Evolutionary conservation across 805 yeast species (phyloP).

Genomic region (Teunomyces lycoperdinae): DNA sequence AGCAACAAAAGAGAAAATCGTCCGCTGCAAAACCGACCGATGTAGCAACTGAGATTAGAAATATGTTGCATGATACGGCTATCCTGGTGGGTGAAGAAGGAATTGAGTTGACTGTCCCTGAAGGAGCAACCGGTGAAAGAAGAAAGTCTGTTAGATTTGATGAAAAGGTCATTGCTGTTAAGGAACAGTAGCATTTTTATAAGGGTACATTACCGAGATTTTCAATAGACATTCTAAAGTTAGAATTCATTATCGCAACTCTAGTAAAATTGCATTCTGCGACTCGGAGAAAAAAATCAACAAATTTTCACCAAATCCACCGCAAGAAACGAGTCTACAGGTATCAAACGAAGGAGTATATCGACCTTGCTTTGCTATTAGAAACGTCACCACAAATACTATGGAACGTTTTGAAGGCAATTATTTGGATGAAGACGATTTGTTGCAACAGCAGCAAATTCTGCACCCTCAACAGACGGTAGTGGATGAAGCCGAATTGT

Average conservation of each 20-base stretch:
- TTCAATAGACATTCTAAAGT: not conserved
- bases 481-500: conserved; percentile 27
- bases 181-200: conserved; percentile 19
- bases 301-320: conserved; percentile 2
- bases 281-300: conserved; percentile 4
- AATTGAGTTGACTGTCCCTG: conserved; percentile 46
- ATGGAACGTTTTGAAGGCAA: conserved; percentile 28
- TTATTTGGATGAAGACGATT: conserved; percentile 29
- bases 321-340: not conserved
- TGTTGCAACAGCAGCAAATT: conserved; percentile 17
- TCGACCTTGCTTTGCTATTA: not conserved
- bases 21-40: conserved; percentile 15
- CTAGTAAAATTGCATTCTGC: not conserved
- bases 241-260: not conserved
- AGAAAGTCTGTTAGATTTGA: conserved; percentile 67
- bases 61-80: conserved; percentile 42
- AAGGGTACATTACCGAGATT: not conserved
- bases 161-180: conserved; percentile 55
- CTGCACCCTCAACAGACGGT: conserved; percentile 9
- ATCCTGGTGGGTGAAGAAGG: conserved; percentile 38
- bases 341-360: not conserved
- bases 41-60: conserved; percentile 40
- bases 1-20: conserved; percentile 46
- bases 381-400: not conserved
- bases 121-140: conserved; percentile 38